A percentile compares a stretch with the other conserved stretches of the same genome.
phyloP scores from a whole-genome alignment of 2,329 filamentous ascomycete genomes.

The Xylariaceae sp. region DNA sequence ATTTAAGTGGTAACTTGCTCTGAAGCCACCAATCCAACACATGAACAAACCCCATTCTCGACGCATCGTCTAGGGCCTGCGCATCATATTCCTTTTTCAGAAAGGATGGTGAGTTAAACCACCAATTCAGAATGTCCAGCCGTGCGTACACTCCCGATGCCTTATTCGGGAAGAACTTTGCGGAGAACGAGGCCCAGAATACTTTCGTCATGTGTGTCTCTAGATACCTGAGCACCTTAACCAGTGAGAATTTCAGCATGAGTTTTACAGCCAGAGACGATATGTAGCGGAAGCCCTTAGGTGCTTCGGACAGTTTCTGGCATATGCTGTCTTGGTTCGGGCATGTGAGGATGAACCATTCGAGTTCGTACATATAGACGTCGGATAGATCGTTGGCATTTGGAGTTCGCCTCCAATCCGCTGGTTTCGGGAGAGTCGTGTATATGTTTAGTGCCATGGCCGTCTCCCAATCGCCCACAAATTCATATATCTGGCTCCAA shows the following conservation, averaged over 20 bases:
- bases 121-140: conserved; percentile 84
- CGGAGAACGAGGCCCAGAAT: conserved; percentile 77
- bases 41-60: conserved; percentile 77
- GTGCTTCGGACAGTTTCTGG: conserved; percentile 67
- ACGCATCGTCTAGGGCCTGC: conserved; percentile 85
- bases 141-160: conserved; percentile 84
- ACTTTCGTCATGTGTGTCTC: conserved; percentile 66
- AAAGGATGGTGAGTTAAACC: conserved; percentile 80
- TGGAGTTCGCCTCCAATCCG: conserved; percentile 35
- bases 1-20: conserved; percentile 72
- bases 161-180: conserved; percentile 81
- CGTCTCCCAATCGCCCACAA: conserved; percentile 86
- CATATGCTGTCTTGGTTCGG: conserved; percentile 66
- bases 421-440: conserved; percentile 71
- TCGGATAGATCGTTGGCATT: conserved; percentile 58
- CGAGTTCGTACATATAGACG: conserved; percentile 73
- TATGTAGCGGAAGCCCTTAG: conserved; percentile 66
- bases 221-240: conserved; percentile 71
- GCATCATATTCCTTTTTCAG: conserved; percentile 81
- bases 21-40: conserved; percentile 91
- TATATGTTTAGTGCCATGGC: conserved; percentile 78
- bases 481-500: conserved; percentile 84
- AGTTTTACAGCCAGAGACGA: conserved; percentile 81
- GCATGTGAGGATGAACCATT: conserved; percentile 78
- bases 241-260: conserved; percentile 87